Percentiles rank a stretch among this genome's conserved stretches.
Conservation (phyloP, 192 early-diverging fungal species). For the Backusella luteola region DNA sequence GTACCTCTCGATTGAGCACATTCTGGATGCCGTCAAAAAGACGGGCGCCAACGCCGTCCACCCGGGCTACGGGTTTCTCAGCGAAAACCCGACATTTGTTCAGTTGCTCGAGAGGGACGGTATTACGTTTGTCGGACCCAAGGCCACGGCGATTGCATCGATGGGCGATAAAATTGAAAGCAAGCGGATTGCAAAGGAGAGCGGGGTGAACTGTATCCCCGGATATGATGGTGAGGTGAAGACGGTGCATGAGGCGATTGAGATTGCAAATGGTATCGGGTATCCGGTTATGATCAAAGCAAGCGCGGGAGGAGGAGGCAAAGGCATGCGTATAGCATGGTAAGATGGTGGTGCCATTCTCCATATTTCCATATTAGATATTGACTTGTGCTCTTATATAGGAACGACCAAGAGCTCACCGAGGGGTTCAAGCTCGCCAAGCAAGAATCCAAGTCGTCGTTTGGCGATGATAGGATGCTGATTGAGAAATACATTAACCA, state of each 20-base stretch:
- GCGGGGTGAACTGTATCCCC: conserved; percentile 78
- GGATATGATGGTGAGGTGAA: conserved; percentile 84
- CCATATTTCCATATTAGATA: neutral
- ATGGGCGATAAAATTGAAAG: conserved; percentile 85
- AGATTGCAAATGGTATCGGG: conserved; percentile 66
- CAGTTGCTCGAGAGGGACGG: conserved; percentile 68
- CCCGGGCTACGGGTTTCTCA: conserved; percentile 94
- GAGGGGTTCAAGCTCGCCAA: conserved; percentile 80
- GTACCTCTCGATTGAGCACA: conserved; percentile 81
- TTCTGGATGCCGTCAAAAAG: conserved; percentile 70
- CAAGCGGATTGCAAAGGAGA: conserved; percentile 70
- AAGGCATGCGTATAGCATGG: conserved; percentile 83
- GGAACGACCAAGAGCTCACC: conserved; percentile 57
- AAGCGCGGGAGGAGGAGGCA: conserved; percentile 79
- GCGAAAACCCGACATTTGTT: conserved; percentile 88
- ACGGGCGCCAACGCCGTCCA: conserved; percentile 92
- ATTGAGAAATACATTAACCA: conserved; percentile 92
- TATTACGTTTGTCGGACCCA: conserved; percentile 74
- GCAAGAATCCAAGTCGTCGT: conserved; percentile 78
- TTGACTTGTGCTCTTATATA: neutral
- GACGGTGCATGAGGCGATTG: conserved; percentile 69
- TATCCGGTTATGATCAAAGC: conserved; percentile 88
- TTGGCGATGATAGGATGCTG: conserved; percentile 87
- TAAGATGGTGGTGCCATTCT: conserved; percentile 1
- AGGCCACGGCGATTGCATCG: conserved; percentile 63